Conservation (phyloP, 768 basidiomycete genomes). For the Suillus plorans region DNA sequence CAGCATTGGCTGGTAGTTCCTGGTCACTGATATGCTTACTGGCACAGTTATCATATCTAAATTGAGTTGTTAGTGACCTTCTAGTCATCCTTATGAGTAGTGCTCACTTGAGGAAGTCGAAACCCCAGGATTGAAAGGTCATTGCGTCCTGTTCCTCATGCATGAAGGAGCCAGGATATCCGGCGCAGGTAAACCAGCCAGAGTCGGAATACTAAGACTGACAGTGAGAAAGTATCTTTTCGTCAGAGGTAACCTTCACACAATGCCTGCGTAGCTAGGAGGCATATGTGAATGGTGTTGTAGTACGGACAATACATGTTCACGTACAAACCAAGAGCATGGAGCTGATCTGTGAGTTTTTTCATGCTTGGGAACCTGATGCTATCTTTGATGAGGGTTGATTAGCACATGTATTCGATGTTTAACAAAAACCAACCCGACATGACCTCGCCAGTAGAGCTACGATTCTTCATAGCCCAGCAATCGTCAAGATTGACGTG, state of each 20-base stretch:
- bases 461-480: constrained; percentile 57
- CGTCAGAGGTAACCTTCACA: constrained; percentile 26
- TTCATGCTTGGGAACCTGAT: constrained; percentile 58
- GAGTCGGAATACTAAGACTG: constrained; percentile 57
- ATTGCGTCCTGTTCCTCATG: constrained; percentile 61
- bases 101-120: constrained; percentile 60
- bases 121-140: constrained; percentile 61
- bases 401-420: neutral
- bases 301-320: neutral
- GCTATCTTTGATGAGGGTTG: constrained; percentile 35
- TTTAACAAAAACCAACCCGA: constrained; percentile 41
- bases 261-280: constrained; percentile 58
- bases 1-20: neutral
- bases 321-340: constrained; percentile 55
- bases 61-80: constrained; percentile 3
- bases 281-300: constrained; percentile 6
- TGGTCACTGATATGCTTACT: constrained; percentile 30
- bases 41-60: constrained; percentile 61
- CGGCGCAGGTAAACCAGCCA: constrained; percentile 63
- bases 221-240: neutral
- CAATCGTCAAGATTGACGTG: constrained; percentile 66
- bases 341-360: constrained; percentile 51
- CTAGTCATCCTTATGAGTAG: neutral
- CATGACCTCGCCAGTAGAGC: constrained; percentile 49
- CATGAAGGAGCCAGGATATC: constrained; percentile 61